Percentiles rank a stretch among this genome's conserved stretches.
Conservation (phyloP, 2,329 filamentous ascomycete species). For the Cytospora mali region DNA sequence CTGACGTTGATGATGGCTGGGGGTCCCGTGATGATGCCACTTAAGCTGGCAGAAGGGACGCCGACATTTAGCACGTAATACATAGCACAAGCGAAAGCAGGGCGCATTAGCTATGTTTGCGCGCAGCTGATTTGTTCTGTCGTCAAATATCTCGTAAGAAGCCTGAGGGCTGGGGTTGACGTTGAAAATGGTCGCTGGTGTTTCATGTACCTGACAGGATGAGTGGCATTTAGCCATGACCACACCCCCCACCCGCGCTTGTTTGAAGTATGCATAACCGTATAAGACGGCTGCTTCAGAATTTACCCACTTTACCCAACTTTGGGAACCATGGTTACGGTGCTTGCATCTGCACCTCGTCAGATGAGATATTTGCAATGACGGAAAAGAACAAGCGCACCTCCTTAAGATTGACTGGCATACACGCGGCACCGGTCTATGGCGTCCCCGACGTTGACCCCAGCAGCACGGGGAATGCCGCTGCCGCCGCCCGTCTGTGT, state of each 20-base stretch:
- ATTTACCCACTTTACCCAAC: slow-evolving; percentile 7
- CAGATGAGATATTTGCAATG: slow-evolving; percentile 17
- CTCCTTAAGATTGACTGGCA: slow-evolving; percentile 2
- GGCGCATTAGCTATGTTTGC: slow-evolving; percentile 4
- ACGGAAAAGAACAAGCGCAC: slow-evolving; percentile 2
- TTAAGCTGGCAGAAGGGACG: slow-evolving; percentile 7
- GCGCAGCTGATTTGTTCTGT: slow-evolving; percentile 13
- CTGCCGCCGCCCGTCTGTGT: background rate
- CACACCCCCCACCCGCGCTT: slow-evolving; percentile 24
- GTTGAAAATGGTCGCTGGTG: slow-evolving; percentile 26
- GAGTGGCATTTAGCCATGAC: slow-evolving; percentile 19
- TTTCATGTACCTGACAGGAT: slow-evolving; percentile 29
- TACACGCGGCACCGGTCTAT: background rate
- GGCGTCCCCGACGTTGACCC: background rate
- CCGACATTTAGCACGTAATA: slow-evolving; percentile 21
- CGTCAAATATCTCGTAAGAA: slow-evolving; percentile 8
- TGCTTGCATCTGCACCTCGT: slow-evolving; percentile 9
- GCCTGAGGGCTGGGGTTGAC: slow-evolving; percentile 20
- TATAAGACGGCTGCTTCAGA: slow-evolving; percentile 14
- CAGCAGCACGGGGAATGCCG: background rate
- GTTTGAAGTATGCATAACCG: slow-evolving; percentile 20
- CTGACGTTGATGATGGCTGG: slow-evolving; percentile 9
- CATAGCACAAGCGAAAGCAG: slow-evolving; percentile 11
- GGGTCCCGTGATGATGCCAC: slow-evolving; percentile 18
- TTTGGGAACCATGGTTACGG: slow-evolving; percentile 11